Evolutionary conservation across 75 land plant genomes (phyloP), one percentile per base, ranked within the genome.

Genomic region (Cunninghamia lanceolata): DNA sequence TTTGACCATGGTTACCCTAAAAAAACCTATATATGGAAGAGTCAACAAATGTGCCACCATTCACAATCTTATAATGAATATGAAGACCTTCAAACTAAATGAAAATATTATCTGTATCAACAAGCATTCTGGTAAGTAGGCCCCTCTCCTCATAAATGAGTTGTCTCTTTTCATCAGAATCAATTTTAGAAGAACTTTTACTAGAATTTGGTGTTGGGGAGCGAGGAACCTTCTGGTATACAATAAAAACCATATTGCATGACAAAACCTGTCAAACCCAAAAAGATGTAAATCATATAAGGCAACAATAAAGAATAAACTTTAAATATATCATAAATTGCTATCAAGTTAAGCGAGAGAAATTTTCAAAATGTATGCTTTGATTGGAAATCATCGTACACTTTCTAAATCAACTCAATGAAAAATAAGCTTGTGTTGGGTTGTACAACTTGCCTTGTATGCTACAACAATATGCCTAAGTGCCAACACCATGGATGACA

Each of bases 381-480:
- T 34, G 19, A 2, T 76, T 76, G 25, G 43, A 38, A 9, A 74
- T 13, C 13, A 13, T 74, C 35, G 84, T 89, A 97, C 99, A 4
- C 95, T 87, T 90, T 95, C 99, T 21, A 91, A 90, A 76, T 97
- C 99, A 36, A 86, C 90, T 36, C 96, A 86, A 82, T 94, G 93
- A 32, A 92, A 90, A 50, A 91, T 83, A 40, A 97, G 91, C 86
- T 97, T 97, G 82, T 95, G 93, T 56, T 95, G 84, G n/a, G 97
- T 96, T 86, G 89, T 92, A 80, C 90, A 93, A 73, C 94, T 94
- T 40, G 95, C 89, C 85, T 94, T 88, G 85, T 95, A 94, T 4
- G 99, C 99, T 21, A 95, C 92, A 15, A 95, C 87, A 66, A 93
- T 93, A 89, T 97, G 99, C 1, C 92, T 94, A 35, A 97, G 93